These are phyloP conservation scores for Carpinus fangiana DNA, from an alignment of 306 rosid genomes.

Conservation along the genomic window DNA sequence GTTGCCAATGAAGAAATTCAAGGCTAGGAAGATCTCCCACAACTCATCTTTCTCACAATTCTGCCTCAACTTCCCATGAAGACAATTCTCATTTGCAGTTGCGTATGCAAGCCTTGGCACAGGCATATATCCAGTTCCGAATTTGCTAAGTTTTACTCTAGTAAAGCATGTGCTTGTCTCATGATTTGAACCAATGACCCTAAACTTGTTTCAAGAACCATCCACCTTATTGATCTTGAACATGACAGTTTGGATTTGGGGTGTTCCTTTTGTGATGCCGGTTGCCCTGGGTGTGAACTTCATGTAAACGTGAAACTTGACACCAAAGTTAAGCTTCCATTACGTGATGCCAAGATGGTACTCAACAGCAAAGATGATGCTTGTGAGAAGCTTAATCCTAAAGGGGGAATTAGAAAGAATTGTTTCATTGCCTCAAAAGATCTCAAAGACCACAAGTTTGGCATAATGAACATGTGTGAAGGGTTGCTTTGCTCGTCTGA, in stretches of 20 bases:
- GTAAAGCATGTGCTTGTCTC: background rate
- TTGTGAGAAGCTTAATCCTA: background rate
- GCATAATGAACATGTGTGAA: constrained; percentile 22
- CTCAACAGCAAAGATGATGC: background rate
- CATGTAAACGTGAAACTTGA: constrained; percentile 1
- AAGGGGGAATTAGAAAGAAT: background rate
- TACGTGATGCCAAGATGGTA: constrained; percentile 15
- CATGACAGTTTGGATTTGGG: background rate
- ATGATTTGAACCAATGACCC: background rate
- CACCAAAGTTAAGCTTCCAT: constrained; percentile 28
- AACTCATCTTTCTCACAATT: background rate
- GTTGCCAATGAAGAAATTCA: too few relatives aligned
- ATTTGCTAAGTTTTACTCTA: constrained; percentile 10
- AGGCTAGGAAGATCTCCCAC: constrained; percentile 11
- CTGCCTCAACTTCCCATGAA: constrained; percentile 19
- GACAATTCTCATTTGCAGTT: constrained; percentile 30
- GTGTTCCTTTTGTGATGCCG: too few relatives aligned
- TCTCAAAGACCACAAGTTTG: constrained; percentile 3
- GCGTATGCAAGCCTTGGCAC: constrained; percentile 30
- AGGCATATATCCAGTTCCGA: constrained; percentile 24
- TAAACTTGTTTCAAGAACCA: constrained; percentile 9
- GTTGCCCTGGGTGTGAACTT: background rate
- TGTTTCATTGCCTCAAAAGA: background rate
- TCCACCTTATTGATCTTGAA: constrained; percentile 26
- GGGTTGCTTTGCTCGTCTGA: constrained; percentile 32